Evolutionary conservation across 177 flowering plant species (phyloP).

Genomic region (Telopea speciosissima): DNA sequence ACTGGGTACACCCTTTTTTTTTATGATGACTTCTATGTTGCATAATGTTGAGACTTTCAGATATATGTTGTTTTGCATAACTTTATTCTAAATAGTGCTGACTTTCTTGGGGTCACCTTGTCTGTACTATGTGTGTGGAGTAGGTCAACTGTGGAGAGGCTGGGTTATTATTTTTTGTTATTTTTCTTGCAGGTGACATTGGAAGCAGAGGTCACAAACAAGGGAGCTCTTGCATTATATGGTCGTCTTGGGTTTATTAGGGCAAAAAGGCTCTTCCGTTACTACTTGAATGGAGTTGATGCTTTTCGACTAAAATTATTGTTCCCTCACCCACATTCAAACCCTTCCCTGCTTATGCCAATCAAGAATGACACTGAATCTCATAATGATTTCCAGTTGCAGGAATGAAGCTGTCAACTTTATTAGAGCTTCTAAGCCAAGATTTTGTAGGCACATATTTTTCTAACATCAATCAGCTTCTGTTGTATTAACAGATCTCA

Average conservation of each 20-base stretch:
- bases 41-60: too few relatives aligned
- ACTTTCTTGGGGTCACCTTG: neutral
- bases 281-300: slow-evolving; percentile 92
- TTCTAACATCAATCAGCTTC: neutral
- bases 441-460: slow-evolving; percentile 2
- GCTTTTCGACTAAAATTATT: slow-evolving; percentile 88
- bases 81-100: neutral
- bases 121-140: too few relatives aligned
- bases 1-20: too few relatives aligned
- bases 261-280: slow-evolving; percentile 77
- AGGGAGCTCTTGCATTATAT: slow-evolving; percentile 91
- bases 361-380: slow-evolving; percentile 16
- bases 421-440: slow-evolving; percentile 11
- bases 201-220: slow-evolving; percentile 97
- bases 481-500: neutral
- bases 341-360: slow-evolving; percentile 29
- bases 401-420: slow-evolving; percentile 20
- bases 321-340: slow-evolving; percentile 53
- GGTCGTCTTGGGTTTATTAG: slow-evolving; percentile 86
- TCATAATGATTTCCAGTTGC: slow-evolving; percentile 13
- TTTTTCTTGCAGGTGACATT: slow-evolving; percentile 59
- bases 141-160: neutral
- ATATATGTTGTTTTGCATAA: neutral
- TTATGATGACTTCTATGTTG: neutral
- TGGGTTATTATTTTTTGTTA: neutral